These are phyloP conservation scores for Gentiana dahurica DNA, from an alignment of 257 asterid species.

Conservation along the genomic window DNA sequence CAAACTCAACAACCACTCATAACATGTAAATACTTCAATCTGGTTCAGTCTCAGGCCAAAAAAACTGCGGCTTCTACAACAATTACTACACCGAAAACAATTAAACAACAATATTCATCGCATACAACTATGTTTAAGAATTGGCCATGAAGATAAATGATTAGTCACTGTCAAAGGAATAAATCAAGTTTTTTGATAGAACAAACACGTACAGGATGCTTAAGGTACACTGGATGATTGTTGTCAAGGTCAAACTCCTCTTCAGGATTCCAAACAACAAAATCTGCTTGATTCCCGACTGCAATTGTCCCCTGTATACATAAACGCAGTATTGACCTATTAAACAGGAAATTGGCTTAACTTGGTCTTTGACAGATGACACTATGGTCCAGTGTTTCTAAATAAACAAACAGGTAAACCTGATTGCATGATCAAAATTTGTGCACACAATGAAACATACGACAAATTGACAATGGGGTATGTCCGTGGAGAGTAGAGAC, in stretches of 20 bases:
- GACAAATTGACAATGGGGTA: too few species aligned
- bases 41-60: background rate
- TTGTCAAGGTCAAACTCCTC: conserved; percentile 54
- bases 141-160: background rate
- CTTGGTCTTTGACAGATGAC: too few species aligned
- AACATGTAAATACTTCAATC: background rate
- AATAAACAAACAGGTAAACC: background rate
- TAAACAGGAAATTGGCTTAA: too few species aligned
- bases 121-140: background rate
- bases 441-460: too few species aligned
- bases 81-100: background rate
- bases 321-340: background rate
- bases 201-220: conserved; percentile 52
- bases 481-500: too few species aligned
- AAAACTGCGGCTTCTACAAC: too few species aligned
- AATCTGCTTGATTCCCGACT: conserved; percentile 67
- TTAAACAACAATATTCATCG: background rate
- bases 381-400: background rate
- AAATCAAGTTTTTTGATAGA: background rate
- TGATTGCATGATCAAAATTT: too few species aligned
- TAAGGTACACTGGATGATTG: conserved; percentile 42
- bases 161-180: background rate
- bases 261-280: conserved; percentile 91
- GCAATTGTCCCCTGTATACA: conserved; percentile 58
- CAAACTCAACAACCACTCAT: background rate